Evolutionary conservation across 345 rosid species (phyloP).

Genomic region (Hibiscus tridactylites): DNA sequence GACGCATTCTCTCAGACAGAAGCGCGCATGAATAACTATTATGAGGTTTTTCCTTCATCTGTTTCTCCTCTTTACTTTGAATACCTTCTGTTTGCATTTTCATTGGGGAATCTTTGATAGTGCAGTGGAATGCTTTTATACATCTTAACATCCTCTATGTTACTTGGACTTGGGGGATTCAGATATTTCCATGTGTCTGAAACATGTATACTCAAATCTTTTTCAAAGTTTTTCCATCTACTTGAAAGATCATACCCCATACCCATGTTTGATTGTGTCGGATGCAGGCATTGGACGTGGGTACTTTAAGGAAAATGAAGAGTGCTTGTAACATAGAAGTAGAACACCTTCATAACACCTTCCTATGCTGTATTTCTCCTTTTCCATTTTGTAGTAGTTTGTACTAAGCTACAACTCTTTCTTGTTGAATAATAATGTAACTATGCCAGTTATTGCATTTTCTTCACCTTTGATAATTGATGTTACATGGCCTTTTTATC

Average conservation of each 20-base stretch:
- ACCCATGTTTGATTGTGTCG: neutral
- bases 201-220: neutral
- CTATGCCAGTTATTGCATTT: neutral
- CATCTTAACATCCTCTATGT: neutral
- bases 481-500: neutral
- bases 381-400: neutral
- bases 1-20: slow-evolving; percentile 70
- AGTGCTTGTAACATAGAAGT: neutral
- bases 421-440: neutral
- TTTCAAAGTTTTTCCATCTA: neutral
- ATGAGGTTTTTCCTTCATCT: slow-evolving; percentile 60
- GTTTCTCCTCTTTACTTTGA: neutral
- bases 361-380: neutral
- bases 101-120: neutral
- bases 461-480: neutral
- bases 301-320: neutral
- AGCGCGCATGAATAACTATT: slow-evolving; percentile 61
- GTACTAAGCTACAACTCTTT: neutral
- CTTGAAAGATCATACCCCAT: neutral
- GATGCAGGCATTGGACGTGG: neutral
- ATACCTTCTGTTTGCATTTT: neutral
- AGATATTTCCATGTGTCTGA: neutral
- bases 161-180: neutral
- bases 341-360: neutral
- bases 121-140: neutral